phyloP scores from a whole-genome alignment of 768 basidiomycete species.

The Suillus bovinus region DNA sequence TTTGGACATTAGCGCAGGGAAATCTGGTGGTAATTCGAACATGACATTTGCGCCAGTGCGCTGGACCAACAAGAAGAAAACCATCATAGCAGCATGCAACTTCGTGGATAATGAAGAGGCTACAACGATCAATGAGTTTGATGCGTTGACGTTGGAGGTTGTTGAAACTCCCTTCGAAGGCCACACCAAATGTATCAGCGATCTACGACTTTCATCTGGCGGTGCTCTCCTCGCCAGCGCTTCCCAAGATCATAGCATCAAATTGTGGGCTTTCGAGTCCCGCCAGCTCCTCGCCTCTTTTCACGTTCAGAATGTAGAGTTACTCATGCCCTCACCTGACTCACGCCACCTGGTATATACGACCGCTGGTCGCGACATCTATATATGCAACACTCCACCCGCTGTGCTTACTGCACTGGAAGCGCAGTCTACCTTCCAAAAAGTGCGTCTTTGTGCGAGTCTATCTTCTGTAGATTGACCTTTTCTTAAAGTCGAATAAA shows the following conservation, averaged over 20 bases:
- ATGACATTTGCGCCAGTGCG: background rate
- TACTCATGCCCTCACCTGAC: background rate
- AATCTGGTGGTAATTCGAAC: background rate
- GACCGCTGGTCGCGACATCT: background rate
- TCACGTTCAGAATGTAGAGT: background rate
- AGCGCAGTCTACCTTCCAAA: background rate
- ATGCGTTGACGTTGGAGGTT: background rate
- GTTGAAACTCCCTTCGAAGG: background rate
- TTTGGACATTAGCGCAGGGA: background rate
- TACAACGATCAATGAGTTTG: background rate
- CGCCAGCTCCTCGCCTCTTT: conserved; percentile 1
- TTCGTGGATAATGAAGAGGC: background rate
- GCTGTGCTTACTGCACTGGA: background rate
- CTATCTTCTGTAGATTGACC: background rate
- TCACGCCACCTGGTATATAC: background rate
- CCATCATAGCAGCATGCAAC: background rate
- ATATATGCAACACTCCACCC: background rate
- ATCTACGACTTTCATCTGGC: background rate
- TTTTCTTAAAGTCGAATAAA: background rate
- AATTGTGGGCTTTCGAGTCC: background rate
- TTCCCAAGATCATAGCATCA: background rate
- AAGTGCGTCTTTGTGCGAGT: background rate
- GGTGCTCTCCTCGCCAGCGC: background rate
- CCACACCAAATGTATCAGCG: background rate
- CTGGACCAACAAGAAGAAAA: background rate